Conservation (phyloP, 2,329 filamentous ascomycete genomes). For the Pseudodiploospora longispora region DNA sequence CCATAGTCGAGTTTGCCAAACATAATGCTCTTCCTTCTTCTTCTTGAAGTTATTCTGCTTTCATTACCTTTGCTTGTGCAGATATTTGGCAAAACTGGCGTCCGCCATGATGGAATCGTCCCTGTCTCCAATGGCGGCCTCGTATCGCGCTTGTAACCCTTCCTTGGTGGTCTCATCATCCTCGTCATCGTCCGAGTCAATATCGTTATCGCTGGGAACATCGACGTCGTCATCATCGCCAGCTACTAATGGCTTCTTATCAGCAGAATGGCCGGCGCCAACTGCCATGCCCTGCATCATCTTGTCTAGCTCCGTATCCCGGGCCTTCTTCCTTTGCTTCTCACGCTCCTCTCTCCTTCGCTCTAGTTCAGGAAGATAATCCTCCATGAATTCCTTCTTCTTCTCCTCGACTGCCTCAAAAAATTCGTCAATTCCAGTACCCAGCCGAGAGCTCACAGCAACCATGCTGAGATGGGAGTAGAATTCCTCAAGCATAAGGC, state of each 20-base stretch:
- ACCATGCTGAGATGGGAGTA: conserved; percentile 92
- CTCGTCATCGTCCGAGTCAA: conserved; percentile 45
- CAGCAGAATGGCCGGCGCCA: conserved; percentile 14
- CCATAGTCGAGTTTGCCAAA: too few species aligned
- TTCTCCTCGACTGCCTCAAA: conserved; percentile 85
- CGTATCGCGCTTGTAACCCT: conserved; percentile 67
- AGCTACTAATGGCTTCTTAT: conserved; percentile 30
- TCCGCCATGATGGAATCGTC: conserved; percentile 42
- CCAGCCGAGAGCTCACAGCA: conserved; percentile 86
- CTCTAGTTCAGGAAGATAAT: conserved; percentile 90
- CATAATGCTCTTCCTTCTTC: too few species aligned
- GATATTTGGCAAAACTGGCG: conserved; percentile 55
- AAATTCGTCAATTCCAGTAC: conserved; percentile 86
- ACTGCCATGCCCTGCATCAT: conserved; percentile 88
- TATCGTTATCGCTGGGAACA: conserved; percentile 51
- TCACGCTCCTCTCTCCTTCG: conserved; percentile 67
- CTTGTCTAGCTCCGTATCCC: conserved; percentile 78
- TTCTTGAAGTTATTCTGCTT: conserved; percentile 4
- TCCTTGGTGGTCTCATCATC: conserved; percentile 54
- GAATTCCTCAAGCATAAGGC: conserved; percentile 92
- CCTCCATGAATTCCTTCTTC: conserved; percentile 75
- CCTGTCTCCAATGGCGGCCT: conserved; percentile 60
- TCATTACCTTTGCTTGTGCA: conserved; percentile 35
- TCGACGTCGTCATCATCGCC: conserved; percentile 41
- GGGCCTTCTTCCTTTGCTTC: conserved; percentile 58